A percentile compares a stretch with the other conserved stretches of the same genome.
Conservation (phyloP, 805 yeast species). For the Candida suzukii region DNA sequence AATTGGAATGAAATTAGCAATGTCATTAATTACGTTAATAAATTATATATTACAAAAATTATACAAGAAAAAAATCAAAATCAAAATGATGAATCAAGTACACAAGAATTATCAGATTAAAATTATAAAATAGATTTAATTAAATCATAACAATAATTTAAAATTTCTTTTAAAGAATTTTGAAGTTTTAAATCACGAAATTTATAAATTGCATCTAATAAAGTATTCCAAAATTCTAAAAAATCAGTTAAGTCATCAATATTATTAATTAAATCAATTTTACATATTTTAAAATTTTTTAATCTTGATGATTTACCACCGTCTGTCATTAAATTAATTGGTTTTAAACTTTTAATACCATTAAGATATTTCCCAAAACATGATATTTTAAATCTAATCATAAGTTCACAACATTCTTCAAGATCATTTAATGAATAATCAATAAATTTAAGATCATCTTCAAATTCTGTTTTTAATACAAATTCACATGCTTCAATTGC, state of each 20-base stretch:
- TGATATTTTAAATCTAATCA: constrained; percentile 46
- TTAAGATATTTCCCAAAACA: constrained; percentile 48
- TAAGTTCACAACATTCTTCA: constrained; percentile 32
- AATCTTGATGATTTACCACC: not conserved
- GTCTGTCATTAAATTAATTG: constrained; percentile 12
- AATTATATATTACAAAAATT: not conserved
- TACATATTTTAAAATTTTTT: not conserved
- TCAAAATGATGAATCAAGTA: not conserved
- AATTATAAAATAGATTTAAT: no score
- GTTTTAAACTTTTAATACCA: constrained; percentile 7
- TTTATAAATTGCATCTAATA: constrained; percentile 35
- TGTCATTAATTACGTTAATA: not conserved
- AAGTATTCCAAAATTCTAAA: constrained; percentile 43
- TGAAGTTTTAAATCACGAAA: constrained; percentile 26
- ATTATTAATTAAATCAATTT: not conserved
- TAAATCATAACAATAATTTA: constrained; percentile 10
- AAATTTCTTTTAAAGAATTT: constrained; percentile 20
- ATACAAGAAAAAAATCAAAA: not conserved
- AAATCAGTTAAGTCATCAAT: constrained; percentile 30
- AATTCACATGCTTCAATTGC: constrained; percentile 40
- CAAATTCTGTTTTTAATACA: constrained; percentile 49
- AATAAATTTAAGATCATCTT: constrained; percentile 45
- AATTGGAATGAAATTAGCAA: not conserved
- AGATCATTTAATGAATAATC: constrained; percentile 37
- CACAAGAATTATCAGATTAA: no score